These are phyloP conservation scores for Nakaseomyces nivariensis DNA, from an alignment of 1,139 yeast genomes.

Conservation along the genomic window DNA sequence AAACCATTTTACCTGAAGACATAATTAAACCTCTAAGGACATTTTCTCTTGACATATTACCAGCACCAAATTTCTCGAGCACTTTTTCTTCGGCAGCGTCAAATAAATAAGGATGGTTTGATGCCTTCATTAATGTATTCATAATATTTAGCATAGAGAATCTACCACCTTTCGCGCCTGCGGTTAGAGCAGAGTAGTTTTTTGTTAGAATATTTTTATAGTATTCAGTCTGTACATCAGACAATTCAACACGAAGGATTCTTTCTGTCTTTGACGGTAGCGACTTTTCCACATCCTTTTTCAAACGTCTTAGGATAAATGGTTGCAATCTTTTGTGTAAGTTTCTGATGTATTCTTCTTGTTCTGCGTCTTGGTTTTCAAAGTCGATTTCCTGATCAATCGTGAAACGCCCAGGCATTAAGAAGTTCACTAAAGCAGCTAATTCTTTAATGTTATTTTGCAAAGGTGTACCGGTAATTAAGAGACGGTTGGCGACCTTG, in stretches of 20 bases:
- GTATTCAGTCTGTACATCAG: slow-evolving; percentile 91
- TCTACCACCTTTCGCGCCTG: slow-evolving; percentile 73
- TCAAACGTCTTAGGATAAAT: slow-evolving; percentile 80
- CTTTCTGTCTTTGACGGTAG: slow-evolving; percentile 92
- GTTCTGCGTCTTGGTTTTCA: slow-evolving; percentile 76
- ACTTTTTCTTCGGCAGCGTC: slow-evolving; percentile 89
- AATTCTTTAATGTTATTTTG: slow-evolving; percentile 93
- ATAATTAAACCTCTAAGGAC: slow-evolving; percentile 82
- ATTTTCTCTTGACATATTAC: slow-evolving; percentile 58
- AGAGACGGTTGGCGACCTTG: slow-evolving; percentile 70
- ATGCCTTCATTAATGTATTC: slow-evolving; percentile 93
- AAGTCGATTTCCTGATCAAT: slow-evolving; percentile 94
- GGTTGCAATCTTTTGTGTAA: slow-evolving; percentile 82
- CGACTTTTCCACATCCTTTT: slow-evolving; percentile 95
- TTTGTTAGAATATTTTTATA: slow-evolving; percentile 87
- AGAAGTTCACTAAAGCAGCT: slow-evolving; percentile 87
- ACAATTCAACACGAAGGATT: slow-evolving; percentile 85
- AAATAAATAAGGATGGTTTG: slow-evolving; percentile 91
- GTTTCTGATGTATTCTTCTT: slow-evolving; percentile 79
- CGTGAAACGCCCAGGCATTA: slow-evolving; percentile 87
- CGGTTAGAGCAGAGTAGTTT: slow-evolving; percentile 82
- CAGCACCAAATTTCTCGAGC: slow-evolving; percentile 51
- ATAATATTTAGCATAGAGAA: slow-evolving; percentile 80
- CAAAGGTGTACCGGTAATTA: slow-evolving; percentile 96
- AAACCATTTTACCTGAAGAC: slow-evolving; percentile 98